Percentiles rank a stretch among this genome's conserved stretches.
Conservation (phyloP, 2,329 filamentous ascomycete genomes). For the Mariannaea sp. region DNA sequence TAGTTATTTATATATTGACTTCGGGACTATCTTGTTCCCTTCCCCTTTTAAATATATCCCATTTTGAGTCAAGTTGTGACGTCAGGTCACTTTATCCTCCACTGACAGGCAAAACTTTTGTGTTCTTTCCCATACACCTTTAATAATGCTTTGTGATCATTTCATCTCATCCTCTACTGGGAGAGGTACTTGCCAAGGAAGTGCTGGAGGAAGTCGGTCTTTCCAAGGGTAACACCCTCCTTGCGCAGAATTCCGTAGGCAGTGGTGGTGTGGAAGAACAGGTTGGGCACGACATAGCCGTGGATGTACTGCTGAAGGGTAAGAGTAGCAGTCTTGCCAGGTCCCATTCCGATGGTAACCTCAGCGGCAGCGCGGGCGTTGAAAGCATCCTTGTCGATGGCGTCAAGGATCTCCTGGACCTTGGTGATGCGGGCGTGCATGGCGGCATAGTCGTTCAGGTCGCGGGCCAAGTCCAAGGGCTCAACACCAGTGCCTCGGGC, state of each 20-base stretch:
- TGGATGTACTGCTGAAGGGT: constrained; percentile 49
- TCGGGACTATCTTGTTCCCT: too few relatives aligned
- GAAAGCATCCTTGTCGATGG: constrained; percentile 42
- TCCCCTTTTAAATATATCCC: too few relatives aligned
- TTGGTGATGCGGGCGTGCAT: constrained; percentile 43
- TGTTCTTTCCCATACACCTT: too few relatives aligned
- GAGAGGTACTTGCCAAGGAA: constrained; percentile 41
- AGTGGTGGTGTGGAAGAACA: constrained; percentile 66
- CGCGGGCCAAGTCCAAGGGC: constrained; percentile 32
- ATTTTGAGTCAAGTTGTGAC: neutral
- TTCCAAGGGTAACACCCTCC: constrained; percentile 66
- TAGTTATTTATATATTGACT: too few relatives aligned
- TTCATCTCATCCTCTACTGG: neutral
- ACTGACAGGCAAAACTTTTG: too few relatives aligned
- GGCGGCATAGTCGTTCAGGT: constrained; percentile 43
- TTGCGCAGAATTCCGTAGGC: constrained; percentile 65
- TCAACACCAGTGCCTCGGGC: constrained; percentile 42
- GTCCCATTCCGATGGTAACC: constrained; percentile 41
- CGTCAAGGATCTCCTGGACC: constrained; percentile 38
- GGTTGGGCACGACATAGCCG: constrained; percentile 59
- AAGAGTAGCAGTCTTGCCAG: constrained; percentile 34
- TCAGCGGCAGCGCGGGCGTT: constrained; percentile 38
- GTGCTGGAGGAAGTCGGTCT: constrained; percentile 56
- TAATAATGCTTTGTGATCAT: too few relatives aligned
- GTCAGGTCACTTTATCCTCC: neutral